A percentile compares a stretch with the other conserved stretches of the same genome.
phyloP scores from a whole-genome alignment of 768 basidiomycete species.

The Piloderma croceum region DNA sequence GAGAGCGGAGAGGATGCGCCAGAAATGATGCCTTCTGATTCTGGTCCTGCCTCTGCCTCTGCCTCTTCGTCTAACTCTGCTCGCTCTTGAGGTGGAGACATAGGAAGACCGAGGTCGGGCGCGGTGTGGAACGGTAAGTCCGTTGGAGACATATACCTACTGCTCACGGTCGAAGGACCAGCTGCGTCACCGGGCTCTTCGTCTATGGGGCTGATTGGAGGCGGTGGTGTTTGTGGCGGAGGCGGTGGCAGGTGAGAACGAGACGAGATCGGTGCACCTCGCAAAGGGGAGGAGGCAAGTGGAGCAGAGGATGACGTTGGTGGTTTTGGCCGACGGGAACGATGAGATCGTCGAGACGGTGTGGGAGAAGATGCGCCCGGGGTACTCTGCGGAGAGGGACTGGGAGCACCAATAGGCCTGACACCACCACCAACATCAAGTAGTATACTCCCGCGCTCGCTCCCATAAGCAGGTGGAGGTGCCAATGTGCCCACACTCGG shows the following conservation, averaged over 20 bases:
- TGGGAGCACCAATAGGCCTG: slow-evolving; percentile 37
- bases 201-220: slow-evolving; percentile 75
- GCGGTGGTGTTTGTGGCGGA: slow-evolving; percentile 46
- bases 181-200: slow-evolving; percentile 53
- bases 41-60: too few relatives aligned
- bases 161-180: slow-evolving; percentile 43
- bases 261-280: slow-evolving; percentile 41
- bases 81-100: slow-evolving; percentile 29
- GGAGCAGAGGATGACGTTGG: slow-evolving; percentile 38
- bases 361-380: slow-evolving; percentile 42
- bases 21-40: too few relatives aligned
- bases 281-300: slow-evolving; percentile 61
- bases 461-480: slow-evolving; percentile 96
- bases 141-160: slow-evolving; percentile 55
- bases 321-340: slow-evolving; percentile 52
- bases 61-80: slow-evolving; percentile 24
- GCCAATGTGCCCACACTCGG: slow-evolving; percentile 96
- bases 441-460: slow-evolving; percentile 92
- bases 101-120: slow-evolving; percentile 43
- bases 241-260: slow-evolving; percentile 28
- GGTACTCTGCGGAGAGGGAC: slow-evolving; percentile 33
- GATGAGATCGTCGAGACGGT: slow-evolving; percentile 52
- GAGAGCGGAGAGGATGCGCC: slow-evolving; percentile 36
- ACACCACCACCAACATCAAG: slow-evolving; percentile 75
- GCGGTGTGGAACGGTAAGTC: slow-evolving; percentile 58